Evolutionary conservation across 1,284 basidiomycete species (phyloP).

Genomic region (Bondarzewia mesenterica): DNA sequence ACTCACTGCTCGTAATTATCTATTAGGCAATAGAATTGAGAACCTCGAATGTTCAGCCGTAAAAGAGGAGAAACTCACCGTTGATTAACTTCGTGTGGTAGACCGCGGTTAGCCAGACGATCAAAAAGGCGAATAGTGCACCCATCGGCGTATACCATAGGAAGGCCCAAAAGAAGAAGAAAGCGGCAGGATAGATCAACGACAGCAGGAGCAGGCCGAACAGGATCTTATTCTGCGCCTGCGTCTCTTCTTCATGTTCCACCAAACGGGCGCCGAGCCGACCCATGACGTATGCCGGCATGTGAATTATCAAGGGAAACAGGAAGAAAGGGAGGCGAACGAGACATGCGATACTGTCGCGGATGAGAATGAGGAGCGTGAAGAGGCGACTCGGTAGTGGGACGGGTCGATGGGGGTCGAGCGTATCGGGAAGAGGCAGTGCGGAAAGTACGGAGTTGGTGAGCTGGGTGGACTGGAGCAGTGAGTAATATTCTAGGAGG

Average conservation of each 20-base stretch:
- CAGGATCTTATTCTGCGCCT: constrained; percentile 88
- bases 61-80: constrained; percentile 34
- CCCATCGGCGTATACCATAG: constrained; percentile 61
- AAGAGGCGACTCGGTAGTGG: constrained; percentile 75
- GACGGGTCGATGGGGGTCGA: constrained; percentile 69
- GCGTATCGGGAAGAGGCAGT: constrained; percentile 67
- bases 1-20: constrained; percentile 79
- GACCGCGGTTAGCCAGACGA: constrained; percentile 66
- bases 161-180: constrained; percentile 77
- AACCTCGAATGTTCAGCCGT: constrained; percentile 25
- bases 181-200: constrained; percentile 74
- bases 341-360: constrained; percentile 65
- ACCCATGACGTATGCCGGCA: constrained; percentile 78
- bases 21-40: constrained; percentile 26
- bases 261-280: constrained; percentile 66
- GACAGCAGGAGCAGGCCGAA: constrained; percentile 72
- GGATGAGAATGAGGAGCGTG: constrained; percentile 71
- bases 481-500: constrained; percentile 79
- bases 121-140: constrained; percentile 24
- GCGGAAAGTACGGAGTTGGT: constrained; percentile 77
- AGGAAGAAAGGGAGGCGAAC: constrained; percentile 82
- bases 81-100: constrained; percentile 80
- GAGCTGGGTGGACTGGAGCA: constrained; percentile 76
- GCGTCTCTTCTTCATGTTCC: constrained; percentile 85
- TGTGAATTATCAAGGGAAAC: constrained; percentile 74